Percentiles rank a stretch among this genome's conserved stretches.
Conservation (phyloP, 2,329 filamentous ascomycete genomes). For the Exophiala spinifera region DNA sequence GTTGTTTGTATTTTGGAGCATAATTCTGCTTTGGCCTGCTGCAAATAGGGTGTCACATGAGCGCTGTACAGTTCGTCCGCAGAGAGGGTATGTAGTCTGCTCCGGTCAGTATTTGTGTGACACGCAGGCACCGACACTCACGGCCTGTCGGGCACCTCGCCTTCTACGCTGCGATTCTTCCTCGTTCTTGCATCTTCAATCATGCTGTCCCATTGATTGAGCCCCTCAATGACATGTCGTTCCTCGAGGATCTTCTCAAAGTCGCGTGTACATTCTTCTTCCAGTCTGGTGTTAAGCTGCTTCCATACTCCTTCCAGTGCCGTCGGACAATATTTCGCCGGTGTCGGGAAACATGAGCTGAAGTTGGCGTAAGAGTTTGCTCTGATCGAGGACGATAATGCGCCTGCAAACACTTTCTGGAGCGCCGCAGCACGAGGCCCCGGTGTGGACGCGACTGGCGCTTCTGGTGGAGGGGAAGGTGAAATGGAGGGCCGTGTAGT, state of each 20-base stretch:
- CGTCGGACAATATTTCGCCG: constrained; percentile 55
- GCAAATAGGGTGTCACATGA: constrained; percentile 57
- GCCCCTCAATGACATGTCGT: constrained; percentile 53
- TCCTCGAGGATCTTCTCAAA: constrained; percentile 60
- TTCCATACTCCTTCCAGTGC: constrained; percentile 56
- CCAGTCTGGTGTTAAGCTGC: constrained; percentile 58
- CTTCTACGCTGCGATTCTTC: constrained; percentile 40
- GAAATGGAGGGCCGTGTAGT: constrained; percentile 32
- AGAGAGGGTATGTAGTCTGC: constrained; percentile 57
- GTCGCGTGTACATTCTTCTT: constrained; percentile 55
- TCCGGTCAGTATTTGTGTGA: constrained; percentile 4
- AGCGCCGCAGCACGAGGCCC: constrained; percentile 60
- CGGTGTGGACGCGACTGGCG: constrained; percentile 53
- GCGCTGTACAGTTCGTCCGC: constrained; percentile 56
- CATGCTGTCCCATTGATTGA: constrained; percentile 61
- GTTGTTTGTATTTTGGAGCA: constrained; percentile 49
- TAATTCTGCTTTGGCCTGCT: constrained; percentile 49
- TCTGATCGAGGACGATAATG: constrained; percentile 58
- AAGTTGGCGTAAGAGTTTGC: constrained; percentile 62
- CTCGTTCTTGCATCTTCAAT: constrained; percentile 57
- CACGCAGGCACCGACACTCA: constrained; percentile 6
- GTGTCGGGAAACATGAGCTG: constrained; percentile 61
- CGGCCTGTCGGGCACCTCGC: constrained; percentile 22
- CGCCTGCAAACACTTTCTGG: constrained; percentile 58
- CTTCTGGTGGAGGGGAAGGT: constrained; percentile 52